Evolutionary conservation across 495 filamentous ascomycete genomes (phyloP).

Genomic region (Talaromyces nanjingensis): DNA sequence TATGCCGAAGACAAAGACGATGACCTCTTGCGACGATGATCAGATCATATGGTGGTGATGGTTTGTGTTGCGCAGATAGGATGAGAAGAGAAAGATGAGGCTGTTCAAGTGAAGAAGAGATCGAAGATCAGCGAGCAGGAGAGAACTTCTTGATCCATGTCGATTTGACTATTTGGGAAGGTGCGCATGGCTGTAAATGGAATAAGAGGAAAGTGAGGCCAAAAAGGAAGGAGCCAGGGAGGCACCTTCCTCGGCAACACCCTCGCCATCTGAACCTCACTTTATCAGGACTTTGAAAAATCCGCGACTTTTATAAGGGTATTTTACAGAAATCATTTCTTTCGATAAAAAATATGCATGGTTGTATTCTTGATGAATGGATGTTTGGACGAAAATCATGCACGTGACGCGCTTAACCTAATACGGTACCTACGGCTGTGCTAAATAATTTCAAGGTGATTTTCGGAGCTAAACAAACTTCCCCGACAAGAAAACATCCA

Average conservation of each 20-base stretch:
- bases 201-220: slow-evolving; percentile 5
- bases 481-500: not conserved
- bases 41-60: not conserved
- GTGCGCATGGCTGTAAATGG: not conserved
- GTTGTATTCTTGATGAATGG: not conserved
- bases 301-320: not conserved
- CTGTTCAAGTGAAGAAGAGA: not conserved
- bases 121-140: not conserved
- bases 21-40: not conserved
- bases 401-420: slow-evolving; percentile 7
- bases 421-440: not conserved
- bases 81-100: slow-evolving; percentile 1
- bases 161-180: not conserved
- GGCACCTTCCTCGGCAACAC: not conserved
- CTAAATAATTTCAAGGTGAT: slow-evolving; percentile 1
- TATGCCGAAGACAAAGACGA: not conserved
- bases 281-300: not conserved
- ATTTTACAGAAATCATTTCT: not conserved
- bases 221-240: slow-evolving; percentile 8
- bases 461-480: not conserved
- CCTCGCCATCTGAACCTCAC: not conserved
- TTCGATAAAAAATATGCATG: not conserved
- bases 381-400: not conserved
- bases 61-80: not conserved
- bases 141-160: not conserved